Evolutionary conservation across 2,329 filamentous ascomycete species (phyloP).

Genomic region (Hymenoscyphus linearis): DNA sequence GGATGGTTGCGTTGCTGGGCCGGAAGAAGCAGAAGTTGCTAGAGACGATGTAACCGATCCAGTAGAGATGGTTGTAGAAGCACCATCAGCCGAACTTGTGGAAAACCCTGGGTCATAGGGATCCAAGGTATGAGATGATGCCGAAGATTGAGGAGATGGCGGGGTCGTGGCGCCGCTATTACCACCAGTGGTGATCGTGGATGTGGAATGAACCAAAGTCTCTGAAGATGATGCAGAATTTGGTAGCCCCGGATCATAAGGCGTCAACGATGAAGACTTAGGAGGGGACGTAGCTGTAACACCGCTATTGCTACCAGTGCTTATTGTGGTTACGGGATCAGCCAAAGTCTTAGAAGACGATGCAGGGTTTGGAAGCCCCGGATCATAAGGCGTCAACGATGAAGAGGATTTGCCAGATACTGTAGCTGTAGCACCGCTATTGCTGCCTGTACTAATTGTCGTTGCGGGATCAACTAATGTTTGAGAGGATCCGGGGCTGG

Average conservation of each 20-base stretch:
- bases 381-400: background rate
- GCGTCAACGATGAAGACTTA: background rate
- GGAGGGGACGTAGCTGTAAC: background rate
- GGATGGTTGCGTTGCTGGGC: background rate
- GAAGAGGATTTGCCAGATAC: background rate
- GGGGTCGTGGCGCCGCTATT: background rate
- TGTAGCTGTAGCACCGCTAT: background rate
- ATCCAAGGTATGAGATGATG: background rate
- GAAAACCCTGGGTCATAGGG: background rate
- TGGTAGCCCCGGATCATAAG: background rate
- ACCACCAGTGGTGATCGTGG: background rate
- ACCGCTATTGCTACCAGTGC: background rate
- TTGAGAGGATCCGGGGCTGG: background rate
- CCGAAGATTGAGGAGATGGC: background rate
- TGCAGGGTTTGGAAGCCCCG: background rate
- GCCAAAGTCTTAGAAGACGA: background rate
- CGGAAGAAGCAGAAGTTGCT: background rate
- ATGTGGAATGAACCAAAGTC: background rate
- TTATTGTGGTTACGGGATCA: slow-evolving; percentile 1
- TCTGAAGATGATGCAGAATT: background rate
- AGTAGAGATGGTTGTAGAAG: background rate
- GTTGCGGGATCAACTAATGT: slow-evolving; percentile 1
- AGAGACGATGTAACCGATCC: background rate
- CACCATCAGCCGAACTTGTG: background rate
- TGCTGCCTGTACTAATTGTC: background rate